Conservation (phyloP, 306 rosid species). For the Corylus heterophylla region DNA sequence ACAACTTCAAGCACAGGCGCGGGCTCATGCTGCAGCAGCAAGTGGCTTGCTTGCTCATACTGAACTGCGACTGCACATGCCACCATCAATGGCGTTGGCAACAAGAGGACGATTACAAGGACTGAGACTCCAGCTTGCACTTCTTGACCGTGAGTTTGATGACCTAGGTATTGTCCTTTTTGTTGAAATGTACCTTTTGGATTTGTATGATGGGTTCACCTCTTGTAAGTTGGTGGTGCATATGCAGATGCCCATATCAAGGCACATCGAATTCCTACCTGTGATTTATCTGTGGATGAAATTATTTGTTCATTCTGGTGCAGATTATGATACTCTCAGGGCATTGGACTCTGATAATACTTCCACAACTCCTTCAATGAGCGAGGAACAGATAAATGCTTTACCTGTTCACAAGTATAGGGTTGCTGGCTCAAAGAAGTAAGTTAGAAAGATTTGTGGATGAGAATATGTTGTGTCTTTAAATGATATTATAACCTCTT, state of each 20-base stretch:
- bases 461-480: background rate
- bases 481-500: no score
- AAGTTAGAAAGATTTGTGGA: conserved; percentile 22
- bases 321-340: conserved; percentile 48
- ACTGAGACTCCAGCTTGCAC: conserved; percentile 94
- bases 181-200: background rate
- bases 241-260: background rate
- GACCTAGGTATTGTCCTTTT: conserved; percentile 60
- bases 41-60: conserved; percentile 89
- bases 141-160: conserved; percentile 97
- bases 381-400: conserved; percentile 62
- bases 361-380: conserved; percentile 46
- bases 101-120: conserved; percentile 94
- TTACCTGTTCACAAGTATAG: conserved; percentile 59
- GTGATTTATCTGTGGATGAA: background rate
- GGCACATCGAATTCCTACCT: no score
- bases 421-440: conserved; percentile 40
- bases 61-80: conserved; percentile 83
- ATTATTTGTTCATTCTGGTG: conserved; percentile 15
- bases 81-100: conserved; percentile 82
- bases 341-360: conserved; percentile 39
- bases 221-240: conserved; percentile 7
- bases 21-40: conserved; percentile 80
- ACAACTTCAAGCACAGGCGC: conserved; percentile 95
- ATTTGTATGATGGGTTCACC: background rate